Percentiles rank a stretch among this genome's conserved stretches.
Evolutionary conservation across 257 asterid genomes (phyloP).

Genomic region (Gentiana dahurica): DNA sequence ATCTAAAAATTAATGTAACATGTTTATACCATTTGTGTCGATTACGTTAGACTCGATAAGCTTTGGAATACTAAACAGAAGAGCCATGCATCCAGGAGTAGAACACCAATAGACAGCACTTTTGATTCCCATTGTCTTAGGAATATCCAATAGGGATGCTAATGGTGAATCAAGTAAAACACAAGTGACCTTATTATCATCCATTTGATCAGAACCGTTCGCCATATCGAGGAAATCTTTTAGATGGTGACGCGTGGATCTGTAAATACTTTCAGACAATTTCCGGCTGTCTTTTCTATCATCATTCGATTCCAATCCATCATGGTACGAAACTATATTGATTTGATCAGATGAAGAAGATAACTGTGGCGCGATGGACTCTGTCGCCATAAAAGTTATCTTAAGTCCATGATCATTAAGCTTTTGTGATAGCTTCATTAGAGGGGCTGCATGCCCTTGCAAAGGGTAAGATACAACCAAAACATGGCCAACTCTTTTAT

Average conservation of each 20-base stretch:
- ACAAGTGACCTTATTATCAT: conserved; percentile 19
- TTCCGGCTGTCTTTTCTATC: conserved; percentile 8
- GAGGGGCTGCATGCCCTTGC: conserved; percentile 48
- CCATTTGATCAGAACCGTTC: conserved; percentile 1
- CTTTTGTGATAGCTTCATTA: conserved; percentile 33
- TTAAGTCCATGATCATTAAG: conserved; percentile 23
- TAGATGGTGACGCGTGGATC: conserved; percentile 10
- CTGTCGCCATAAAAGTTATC: conserved; percentile 35
- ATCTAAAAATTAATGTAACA: background rate
- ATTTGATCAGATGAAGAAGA: conserved; percentile 7
- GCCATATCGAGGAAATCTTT: conserved; percentile 13
- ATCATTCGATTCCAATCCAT: conserved; percentile 13
- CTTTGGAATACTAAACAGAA: conserved; percentile 25
- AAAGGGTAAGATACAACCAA: conserved; percentile 33
- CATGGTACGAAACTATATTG: conserved; percentile 17
- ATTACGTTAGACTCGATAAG: conserved; percentile 24
- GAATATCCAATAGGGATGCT: conserved; percentile 23
- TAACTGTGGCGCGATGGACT: conserved; percentile 6
- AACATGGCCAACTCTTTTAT: conserved; percentile 19
- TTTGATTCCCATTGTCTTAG: conserved; percentile 37
- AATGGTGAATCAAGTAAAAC: conserved; percentile 33
- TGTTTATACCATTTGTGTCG: conserved; percentile 26
- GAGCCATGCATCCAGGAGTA: conserved; percentile 39
- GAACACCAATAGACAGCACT: conserved; percentile 38
- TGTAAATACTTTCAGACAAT: conserved; percentile 2